Evolutionary conservation across 2,329 filamentous ascomycete species (phyloP), one percentile per base, ranked within the genome.

Genomic region (Pezicula carpinea): DNA sequence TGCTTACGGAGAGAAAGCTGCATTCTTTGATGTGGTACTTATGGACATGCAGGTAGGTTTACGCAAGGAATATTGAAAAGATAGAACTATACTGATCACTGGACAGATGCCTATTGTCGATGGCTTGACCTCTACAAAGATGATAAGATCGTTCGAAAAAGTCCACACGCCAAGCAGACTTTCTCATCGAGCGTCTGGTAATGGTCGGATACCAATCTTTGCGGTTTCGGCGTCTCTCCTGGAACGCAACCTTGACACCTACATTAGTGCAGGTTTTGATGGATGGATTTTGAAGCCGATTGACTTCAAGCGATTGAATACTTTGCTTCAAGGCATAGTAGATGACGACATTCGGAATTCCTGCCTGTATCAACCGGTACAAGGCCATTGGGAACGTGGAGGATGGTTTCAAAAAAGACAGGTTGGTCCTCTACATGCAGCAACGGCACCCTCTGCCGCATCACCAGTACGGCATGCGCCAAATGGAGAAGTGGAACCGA

Each of bases 221-320:
- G 90, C 89, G 0, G 89, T 95, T 0, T 95, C 89, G 0, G 89
- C 90, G 6, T 92, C 88, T 0, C 70, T 95, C 1, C 60, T 87
- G 1, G 90, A 95, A 62, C 76, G 73, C 15, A 78, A 90, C 38
- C 77, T 71, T 43, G 72, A 83, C 34, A 77, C 67, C 0, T 96
- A 95, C 55, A 77, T 89, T 36, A 75, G 86, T 38, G 82, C 82
- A 6, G 90, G 90, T 0, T 95, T 95, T 55, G 89, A 95, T 55
- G 90, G 86, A 19, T 95, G 89, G 89, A 90, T 96, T 21, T 70
- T 95, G 48, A 95, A 95, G 60, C 89, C 89, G 0, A 87, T 95
- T 38, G 83, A 92, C 50, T 95, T 95, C 61, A 80, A 82, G 55
- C 77, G 89, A 7, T 72, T 95, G 0, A 80, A 80, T 49, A 74